These are phyloP conservation scores for Peniophora sp. DNA, from an alignment of 1,284 basidiomycete genomes.

Conservation along the genomic window DNA sequence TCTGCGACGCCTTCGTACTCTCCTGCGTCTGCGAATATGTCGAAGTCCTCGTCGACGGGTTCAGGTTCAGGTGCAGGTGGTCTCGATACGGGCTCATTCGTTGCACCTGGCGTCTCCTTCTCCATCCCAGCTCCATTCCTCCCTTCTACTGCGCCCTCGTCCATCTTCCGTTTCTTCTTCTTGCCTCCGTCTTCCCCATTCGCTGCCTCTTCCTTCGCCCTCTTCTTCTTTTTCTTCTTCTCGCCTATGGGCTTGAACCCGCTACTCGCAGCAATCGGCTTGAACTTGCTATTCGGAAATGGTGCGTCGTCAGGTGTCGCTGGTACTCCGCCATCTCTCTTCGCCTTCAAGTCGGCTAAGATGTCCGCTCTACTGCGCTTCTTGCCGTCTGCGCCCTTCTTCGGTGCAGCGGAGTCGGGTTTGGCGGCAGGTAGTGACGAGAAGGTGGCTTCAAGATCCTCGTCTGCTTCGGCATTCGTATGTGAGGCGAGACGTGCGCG, in stretches of 20 bases:
- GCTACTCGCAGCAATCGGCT: slow-evolving; percentile 44
- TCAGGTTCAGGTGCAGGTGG: slow-evolving; percentile 24
- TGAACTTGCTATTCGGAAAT: slow-evolving; percentile 52
- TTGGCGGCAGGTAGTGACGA: slow-evolving; percentile 22
- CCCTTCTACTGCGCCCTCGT: slow-evolving; percentile 23
- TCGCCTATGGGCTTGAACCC: slow-evolving; percentile 59
- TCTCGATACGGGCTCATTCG: not conserved
- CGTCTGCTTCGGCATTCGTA: slow-evolving; percentile 58
- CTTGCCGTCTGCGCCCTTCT: slow-evolving; percentile 25
- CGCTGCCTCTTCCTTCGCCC: slow-evolving; percentile 18
- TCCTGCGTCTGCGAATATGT: slow-evolving; percentile 82
- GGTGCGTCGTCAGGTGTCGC: slow-evolving; percentile 4
- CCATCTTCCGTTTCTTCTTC: slow-evolving; percentile 26
- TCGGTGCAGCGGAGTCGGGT: slow-evolving; percentile 7
- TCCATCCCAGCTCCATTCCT: slow-evolving; percentile 4
- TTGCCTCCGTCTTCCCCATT: slow-evolving; percentile 18
- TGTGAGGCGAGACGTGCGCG: slow-evolving; percentile 53
- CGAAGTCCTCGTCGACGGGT: slow-evolving; percentile 44
- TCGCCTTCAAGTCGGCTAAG: slow-evolving; percentile 63
- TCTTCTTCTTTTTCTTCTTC: slow-evolving; percentile 25
- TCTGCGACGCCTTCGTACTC: slow-evolving; percentile 71
- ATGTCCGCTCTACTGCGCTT: slow-evolving; percentile 72
- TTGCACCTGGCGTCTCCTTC: not conserved
- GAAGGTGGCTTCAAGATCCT: slow-evolving; percentile 72
- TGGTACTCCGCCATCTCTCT: slow-evolving; percentile 26